A percentile compares a stretch with the other conserved stretches of the same genome.
Conservation (phyloP, 805 yeast species). For the Candida sithepensis region DNA sequence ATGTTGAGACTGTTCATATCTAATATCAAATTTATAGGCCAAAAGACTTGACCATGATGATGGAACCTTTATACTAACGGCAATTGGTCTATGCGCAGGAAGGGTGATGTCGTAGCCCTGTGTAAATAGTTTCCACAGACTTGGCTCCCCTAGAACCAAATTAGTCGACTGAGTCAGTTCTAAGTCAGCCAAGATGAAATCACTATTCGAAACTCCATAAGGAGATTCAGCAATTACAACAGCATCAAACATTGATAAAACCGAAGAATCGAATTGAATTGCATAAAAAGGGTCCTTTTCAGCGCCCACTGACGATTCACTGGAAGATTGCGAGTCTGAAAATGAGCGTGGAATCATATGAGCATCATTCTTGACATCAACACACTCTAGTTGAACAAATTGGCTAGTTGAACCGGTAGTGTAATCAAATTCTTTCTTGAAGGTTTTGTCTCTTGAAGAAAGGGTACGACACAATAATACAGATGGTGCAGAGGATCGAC, state of each 20-base stretch:
- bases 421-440: constrained; percentile 32
- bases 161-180: constrained; percentile 23
- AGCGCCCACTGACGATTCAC: constrained; percentile 58
- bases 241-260: constrained; percentile 43
- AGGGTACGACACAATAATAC: constrained; percentile 29
- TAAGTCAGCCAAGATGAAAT: constrained; percentile 38
- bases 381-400: constrained; percentile 41
- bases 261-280: constrained; percentile 37
- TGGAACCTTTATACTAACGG: constrained; percentile 46
- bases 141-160: constrained; percentile 28
- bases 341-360: constrained; percentile 51
- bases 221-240: constrained; percentile 44
- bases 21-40: constrained; percentile 40
- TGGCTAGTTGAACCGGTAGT: constrained; percentile 35
- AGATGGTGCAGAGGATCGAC: constrained; percentile 22
- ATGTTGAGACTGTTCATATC: constrained; percentile 23
- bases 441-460: constrained; percentile 12
- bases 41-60: constrained; percentile 61
- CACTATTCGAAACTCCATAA: constrained; percentile 14
- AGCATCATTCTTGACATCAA: constrained; percentile 37
- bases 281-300: constrained; percentile 45
- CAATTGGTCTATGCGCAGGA: constrained; percentile 41
- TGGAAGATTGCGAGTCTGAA: constrained; percentile 30
- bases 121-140: constrained; percentile 36
- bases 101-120: constrained; percentile 38